Conservation (phyloP, 768 basidiomycete genomes). For the Thelephora aurantiotincta region DNA sequence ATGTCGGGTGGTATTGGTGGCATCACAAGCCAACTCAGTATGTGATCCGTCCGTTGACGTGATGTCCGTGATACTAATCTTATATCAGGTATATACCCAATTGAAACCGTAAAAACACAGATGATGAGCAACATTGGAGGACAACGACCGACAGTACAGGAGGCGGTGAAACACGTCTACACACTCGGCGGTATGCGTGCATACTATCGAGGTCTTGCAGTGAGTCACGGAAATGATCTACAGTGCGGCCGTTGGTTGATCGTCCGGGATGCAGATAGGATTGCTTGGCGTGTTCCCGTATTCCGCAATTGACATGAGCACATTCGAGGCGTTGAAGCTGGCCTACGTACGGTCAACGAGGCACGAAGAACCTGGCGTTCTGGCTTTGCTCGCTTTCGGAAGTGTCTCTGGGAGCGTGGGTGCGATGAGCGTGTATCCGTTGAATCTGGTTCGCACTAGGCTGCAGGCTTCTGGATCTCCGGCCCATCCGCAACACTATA, state of each 20-base stretch:
- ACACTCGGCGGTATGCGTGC: slow-evolving; percentile 62
- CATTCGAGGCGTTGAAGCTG: slow-evolving; percentile 90
- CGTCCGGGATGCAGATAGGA: slow-evolving; percentile 50
- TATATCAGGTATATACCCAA: slow-evolving; percentile 76
- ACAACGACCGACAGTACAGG: slow-evolving; percentile 40
- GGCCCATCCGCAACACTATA: slow-evolving; percentile 86
- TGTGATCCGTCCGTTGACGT: slow-evolving; percentile 16
- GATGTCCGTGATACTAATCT: slow-evolving; percentile 4
- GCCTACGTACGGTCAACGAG: slow-evolving; percentile 79
- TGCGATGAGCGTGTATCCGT: slow-evolving; percentile 84
- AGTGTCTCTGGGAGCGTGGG: slow-evolving; percentile 90
- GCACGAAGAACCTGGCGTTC: slow-evolving; percentile 78
- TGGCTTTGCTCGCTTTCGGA: slow-evolving; percentile 81
- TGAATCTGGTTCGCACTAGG: slow-evolving; percentile 86
- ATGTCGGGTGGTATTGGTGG: slow-evolving; percentile 93
- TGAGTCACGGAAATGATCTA: slow-evolving; percentile 25
- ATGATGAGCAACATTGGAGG: slow-evolving; percentile 82
- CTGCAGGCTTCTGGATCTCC: slow-evolving; percentile 93
- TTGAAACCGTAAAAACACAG: slow-evolving; percentile 97
- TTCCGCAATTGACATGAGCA: slow-evolving; percentile 95
- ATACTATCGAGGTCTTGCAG: slow-evolving; percentile 84
- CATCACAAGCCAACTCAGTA: slow-evolving; percentile 82
- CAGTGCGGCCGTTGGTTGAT: slow-evolving; percentile 3
- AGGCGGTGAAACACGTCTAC: slow-evolving; percentile 67
- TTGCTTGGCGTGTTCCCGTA: slow-evolving; percentile 96